Conservation (phyloP, 495 filamentous ascomycete genomes). For the Amphirosellinia nigrospora region DNA sequence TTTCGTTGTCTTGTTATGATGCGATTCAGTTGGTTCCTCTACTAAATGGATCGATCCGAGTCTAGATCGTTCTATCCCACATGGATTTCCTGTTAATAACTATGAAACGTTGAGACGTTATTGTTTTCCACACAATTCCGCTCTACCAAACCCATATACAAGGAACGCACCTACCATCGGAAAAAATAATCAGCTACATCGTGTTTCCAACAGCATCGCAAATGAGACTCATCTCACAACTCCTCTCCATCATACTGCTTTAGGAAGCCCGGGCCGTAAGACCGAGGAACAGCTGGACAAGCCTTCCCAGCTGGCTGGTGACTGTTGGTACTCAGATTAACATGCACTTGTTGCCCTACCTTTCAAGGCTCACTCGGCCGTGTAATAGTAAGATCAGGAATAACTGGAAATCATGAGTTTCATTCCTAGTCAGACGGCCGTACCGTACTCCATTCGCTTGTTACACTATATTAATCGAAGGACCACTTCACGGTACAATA, state of each 20-base stretch:
- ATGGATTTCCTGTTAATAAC: constrained; percentile 4
- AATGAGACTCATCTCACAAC: constrained; percentile 9
- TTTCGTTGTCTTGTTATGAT: constrained; percentile 6
- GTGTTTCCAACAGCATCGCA: neutral
- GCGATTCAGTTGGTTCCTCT: constrained; percentile 11
- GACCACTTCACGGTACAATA: neutral
- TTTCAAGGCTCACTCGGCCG: neutral
- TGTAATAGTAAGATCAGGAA: neutral
- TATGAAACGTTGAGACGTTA: constrained; percentile 12
- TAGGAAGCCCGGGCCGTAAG: neutral
- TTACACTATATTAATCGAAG: neutral
- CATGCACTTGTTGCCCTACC: neutral
- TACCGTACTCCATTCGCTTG: constrained; percentile 8
- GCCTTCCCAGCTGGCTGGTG: neutral
- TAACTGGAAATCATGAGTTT: neutral
- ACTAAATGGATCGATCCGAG: neutral
- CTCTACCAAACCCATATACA: neutral
- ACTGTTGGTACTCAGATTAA: neutral
- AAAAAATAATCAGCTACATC: neutral
- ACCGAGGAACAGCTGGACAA: neutral
- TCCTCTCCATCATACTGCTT: neutral
- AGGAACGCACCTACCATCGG: neutral
- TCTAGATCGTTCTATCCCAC: constrained; percentile 12
- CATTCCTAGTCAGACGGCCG: neutral
- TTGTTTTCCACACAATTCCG: neutral